Percentiles rank a stretch among this genome's conserved stretches.
These are phyloP conservation scores for Teratosphaeria gauchensis DNA, from an alignment of 2,329 filamentous ascomycete genomes.

Conservation along the genomic window DNA sequence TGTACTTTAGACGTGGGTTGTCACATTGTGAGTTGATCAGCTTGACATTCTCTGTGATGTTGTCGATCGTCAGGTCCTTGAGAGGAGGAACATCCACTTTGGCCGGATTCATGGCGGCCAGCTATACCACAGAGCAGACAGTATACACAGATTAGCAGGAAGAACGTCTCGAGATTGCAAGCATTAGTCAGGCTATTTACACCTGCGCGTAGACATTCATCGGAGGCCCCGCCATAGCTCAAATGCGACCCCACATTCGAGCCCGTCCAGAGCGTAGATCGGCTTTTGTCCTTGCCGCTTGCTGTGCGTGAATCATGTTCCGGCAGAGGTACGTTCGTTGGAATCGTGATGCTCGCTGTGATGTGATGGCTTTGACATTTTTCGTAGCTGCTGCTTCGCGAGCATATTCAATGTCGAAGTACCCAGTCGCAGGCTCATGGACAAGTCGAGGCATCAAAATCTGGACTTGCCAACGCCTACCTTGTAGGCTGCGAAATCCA, in stretches of 20 bases:
- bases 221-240: neutral
- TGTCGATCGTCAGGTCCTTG: slow-evolving; percentile 66
- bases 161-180: neutral
- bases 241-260: neutral
- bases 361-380: no score
- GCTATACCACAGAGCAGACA: neutral
- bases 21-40: slow-evolving; percentile 62
- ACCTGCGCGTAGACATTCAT: neutral
- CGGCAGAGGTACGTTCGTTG: neutral
- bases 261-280: neutral
- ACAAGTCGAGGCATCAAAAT: neutral
- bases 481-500: slow-evolving; percentile 31
- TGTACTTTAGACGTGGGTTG: slow-evolving; percentile 57
- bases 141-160: neutral
- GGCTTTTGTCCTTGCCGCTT: slow-evolving; percentile 1
- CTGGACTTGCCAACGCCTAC: slow-evolving; percentile 5
- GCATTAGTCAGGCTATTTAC: neutral
- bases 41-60: slow-evolving; percentile 68
- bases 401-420: no score
- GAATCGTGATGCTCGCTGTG: no score
- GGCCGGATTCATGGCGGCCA: slow-evolving; percentile 32
- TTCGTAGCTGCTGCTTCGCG: no score
- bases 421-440: no score
- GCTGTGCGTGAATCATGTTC: neutral
- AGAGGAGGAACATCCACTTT: slow-evolving; percentile 42